Evolutionary conservation across 129 eudicot genomes (phyloP), one percentile per base, ranked within the genome.

Genomic region (Solidago caesia): DNA sequence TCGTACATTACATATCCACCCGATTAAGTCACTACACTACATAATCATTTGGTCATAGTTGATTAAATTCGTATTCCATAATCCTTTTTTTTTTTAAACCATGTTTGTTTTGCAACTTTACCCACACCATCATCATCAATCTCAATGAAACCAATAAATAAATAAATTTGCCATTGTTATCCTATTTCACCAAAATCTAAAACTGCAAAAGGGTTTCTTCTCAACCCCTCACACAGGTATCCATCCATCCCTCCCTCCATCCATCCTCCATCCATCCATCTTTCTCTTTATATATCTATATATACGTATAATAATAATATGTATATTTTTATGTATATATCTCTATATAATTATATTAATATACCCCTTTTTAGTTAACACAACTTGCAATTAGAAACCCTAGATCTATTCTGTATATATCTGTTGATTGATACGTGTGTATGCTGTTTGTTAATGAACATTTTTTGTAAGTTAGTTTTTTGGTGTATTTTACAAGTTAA

Each of bases 181-280:
- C 71, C 67, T 59, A 72, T 6, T 21, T 72, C 47, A 33, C 48
- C 47, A 47, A 43, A 73, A 44, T 7, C n/a, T 4, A 43, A 72
- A 4, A 12, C 14, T 13, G 21, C 47, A 61, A 55, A 45, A 75
- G 80, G 80, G 73, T 76, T 76, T 66, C 67, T 66, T 75, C 39
- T 14, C 15, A 53, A 66, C 57, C 62, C 46, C 1, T 10, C 58
- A 52, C 13, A 52, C 59, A 61, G 80, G 80, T 76, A 67, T 76
- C 39, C 0, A 33, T 33, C 39, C 39, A 33, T 33, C 3, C 39
- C 2, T 3, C 2, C 39, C 0, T 33, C 39, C 1, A 33, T 33
- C 3, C 39, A 33, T 3, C 2, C 39, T 33, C 39, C 39, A 33
- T 33, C 39, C 3, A 1, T 33, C 39, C 78, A 45, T 57, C 63